A percentile compares a stretch with the other conserved stretches of the same genome.
Evolutionary conservation across 2,329 filamentous ascomycete species (phyloP).

Genomic region (Thielaviopsis populi): DNA sequence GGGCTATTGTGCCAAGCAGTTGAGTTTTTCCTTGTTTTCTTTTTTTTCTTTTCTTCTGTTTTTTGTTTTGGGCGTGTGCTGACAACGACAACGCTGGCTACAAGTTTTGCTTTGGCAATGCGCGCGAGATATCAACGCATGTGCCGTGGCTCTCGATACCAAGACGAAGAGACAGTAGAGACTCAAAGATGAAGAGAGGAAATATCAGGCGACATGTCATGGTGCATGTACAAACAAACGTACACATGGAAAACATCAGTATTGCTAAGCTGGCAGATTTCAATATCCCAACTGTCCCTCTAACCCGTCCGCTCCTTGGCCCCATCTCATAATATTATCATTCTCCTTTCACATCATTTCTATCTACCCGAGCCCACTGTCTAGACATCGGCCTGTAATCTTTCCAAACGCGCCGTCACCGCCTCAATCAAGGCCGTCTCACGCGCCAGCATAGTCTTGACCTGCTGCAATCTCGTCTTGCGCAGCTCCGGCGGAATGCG

Average conservation of each 20-base stretch:
- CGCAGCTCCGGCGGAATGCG: constrained; percentile 46
- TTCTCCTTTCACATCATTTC: no score
- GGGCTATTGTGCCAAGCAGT: constrained; percentile 24
- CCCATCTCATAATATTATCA: not conserved
- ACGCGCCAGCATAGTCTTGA: constrained; percentile 47
- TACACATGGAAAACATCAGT: not conserved
- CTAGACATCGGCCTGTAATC: constrained; percentile 29
- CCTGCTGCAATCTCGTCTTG: constrained; percentile 47
- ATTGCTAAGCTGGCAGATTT: not conserved
- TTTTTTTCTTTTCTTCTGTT: no score
- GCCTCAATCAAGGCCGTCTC: constrained; percentile 55
- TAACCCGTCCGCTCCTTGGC: not conserved
- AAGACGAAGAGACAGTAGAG: not conserved
- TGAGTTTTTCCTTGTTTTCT: not conserved
- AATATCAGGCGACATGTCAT: no score
- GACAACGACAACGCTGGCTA: constrained; percentile 33
- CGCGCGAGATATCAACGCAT: not conserved
- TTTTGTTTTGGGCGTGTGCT: no score
- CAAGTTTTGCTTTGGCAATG: constrained; percentile 25
- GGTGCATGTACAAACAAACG: not conserved
- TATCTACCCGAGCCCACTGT: not conserved
- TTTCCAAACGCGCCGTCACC: constrained; percentile 46
- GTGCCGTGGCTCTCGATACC: not conserved
- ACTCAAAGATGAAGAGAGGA: not conserved
- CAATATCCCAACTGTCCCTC: not conserved